Percentiles rank a stretch among this genome's conserved stretches.
These are phyloP conservation scores for Quaeritorhiza haematococci DNA, from an alignment of 371 early-diverging fungal species.

Conservation along the genomic window DNA sequence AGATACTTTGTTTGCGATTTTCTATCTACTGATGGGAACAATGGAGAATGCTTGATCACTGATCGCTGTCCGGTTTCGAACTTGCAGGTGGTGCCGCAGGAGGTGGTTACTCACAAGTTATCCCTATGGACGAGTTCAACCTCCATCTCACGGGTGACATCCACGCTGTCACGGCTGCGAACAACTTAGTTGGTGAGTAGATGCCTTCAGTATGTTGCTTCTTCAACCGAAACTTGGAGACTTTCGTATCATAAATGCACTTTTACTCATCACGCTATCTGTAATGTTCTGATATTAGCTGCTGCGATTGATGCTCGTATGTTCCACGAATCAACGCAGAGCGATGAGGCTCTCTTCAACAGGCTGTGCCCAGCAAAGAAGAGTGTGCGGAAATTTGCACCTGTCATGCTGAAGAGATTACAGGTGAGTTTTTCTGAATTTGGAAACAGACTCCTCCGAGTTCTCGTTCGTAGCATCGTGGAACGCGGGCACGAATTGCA, in stretches of 20 bases:
- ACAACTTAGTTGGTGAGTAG: conserved; percentile 66
- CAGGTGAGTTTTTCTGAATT: conserved; percentile 7
- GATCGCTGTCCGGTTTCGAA: too few species aligned
- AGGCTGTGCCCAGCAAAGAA: conserved; percentile 85
- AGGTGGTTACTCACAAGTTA: conserved; percentile 95
- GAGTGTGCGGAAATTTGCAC: conserved; percentile 73
- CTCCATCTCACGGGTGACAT: conserved; percentile 96
- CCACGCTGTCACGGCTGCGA: conserved; percentile 94
- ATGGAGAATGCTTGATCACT: too few species aligned
- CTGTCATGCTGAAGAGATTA: conserved; percentile 81
- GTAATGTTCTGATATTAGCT: too few species aligned
- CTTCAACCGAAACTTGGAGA: background rate
- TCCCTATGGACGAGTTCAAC: conserved; percentile 99
- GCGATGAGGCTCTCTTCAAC: conserved; percentile 76
- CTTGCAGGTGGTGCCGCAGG: conserved; percentile 80
- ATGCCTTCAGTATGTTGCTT: background rate
- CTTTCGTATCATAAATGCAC: too few species aligned
- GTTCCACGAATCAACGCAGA: conserved; percentile 91
- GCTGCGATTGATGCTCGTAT: conserved; percentile 96
- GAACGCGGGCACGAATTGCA: too few species aligned
- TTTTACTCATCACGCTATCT: too few species aligned
- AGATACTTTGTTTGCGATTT: too few species aligned
- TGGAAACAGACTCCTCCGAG: too few species aligned
- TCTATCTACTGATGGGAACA: too few species aligned
- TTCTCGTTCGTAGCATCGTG: too few species aligned